Evolutionary conservation across 164 flowering plant genomes (phyloP).

Genomic region (Brasenia schreberi): DNA sequence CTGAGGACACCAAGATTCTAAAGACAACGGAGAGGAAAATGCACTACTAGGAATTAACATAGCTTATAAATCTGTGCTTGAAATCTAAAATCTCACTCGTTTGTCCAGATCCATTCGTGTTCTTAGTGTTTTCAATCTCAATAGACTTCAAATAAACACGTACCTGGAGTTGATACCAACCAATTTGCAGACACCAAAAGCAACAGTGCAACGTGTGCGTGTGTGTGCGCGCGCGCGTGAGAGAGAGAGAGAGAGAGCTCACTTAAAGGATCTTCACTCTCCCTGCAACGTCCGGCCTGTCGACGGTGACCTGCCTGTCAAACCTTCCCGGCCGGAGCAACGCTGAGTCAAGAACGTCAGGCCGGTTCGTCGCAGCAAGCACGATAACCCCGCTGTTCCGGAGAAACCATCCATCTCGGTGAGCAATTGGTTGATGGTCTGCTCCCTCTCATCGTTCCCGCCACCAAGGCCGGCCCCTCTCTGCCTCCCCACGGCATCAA

Average conservation of each 20-base stretch:
- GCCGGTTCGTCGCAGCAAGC: constrained; percentile 88
- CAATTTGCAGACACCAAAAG: no score
- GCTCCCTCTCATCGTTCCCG: constrained; percentile 97
- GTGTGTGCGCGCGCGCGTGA: no score
- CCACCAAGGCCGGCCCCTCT: constrained; percentile 94
- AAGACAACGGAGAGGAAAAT: no score
- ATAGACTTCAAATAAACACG: no score
- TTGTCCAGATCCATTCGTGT: no score
- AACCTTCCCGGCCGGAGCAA: constrained; percentile 96
- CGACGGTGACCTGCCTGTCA: constrained; percentile 90
- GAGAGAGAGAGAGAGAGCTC: constrained; percentile 2
- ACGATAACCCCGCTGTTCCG: constrained; percentile 82
- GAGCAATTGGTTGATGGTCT: constrained; percentile 87
- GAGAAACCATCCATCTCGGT: constrained; percentile 97
- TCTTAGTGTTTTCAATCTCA: no score
- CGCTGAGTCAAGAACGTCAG: constrained; percentile 92
- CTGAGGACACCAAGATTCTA: no score
- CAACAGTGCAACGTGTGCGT: no score
- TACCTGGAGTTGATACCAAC: no score
- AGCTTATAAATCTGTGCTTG: no score
- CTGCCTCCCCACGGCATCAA: constrained; percentile 98
- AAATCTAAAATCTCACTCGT: no score
- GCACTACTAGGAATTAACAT: no score
- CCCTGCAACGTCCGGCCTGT: constrained; percentile 94
- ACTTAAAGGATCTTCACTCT: constrained; percentile 93